Evolutionary conservation across 2,329 filamentous ascomycete genomes (phyloP).

Genomic region (Eutypella sp.): DNA sequence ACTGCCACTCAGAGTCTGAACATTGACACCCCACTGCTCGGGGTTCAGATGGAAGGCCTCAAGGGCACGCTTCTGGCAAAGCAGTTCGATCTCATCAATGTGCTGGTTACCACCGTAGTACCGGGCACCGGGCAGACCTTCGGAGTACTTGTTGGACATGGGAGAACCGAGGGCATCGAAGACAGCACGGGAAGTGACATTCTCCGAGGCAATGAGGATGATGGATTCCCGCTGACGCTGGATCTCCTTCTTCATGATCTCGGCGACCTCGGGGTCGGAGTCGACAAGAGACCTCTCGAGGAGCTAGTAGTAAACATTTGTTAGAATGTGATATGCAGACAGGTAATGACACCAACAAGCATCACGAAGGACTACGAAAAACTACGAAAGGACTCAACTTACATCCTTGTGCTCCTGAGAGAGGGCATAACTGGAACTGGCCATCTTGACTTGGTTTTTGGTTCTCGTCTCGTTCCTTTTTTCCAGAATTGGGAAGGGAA

Average conservation of each 20-base stretch:
- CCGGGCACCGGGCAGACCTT: constrained; percentile 94
- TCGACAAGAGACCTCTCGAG: constrained; percentile 93
- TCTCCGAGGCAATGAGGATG: constrained; percentile 97
- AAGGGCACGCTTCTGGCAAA: constrained; percentile 91
- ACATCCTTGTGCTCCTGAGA: constrained; percentile 52
- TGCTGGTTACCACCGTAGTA: constrained; percentile 99
- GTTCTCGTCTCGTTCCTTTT: background rate
- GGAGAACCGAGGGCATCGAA: constrained; percentile 93
- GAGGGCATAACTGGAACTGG: constrained; percentile 46
- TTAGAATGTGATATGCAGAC: constrained; percentile 21
- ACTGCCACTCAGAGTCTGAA: constrained; percentile 87
- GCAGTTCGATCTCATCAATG: constrained; percentile 92
- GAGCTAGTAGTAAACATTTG: constrained; percentile 52
- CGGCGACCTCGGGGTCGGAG: constrained; percentile 86
- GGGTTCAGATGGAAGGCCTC: constrained; percentile 83
- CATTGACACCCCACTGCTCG: constrained; percentile 96
- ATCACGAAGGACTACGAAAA: too few species aligned
- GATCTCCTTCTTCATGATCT: constrained; percentile 96
- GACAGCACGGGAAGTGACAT: constrained; percentile 96
- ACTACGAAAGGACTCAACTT: constrained; percentile 1
- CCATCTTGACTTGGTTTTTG: constrained; percentile 28
- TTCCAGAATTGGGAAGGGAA: background rate
- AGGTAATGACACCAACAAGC: constrained; percentile 27
- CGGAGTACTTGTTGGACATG: constrained; percentile 99
- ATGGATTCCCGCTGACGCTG: constrained; percentile 98